Percentiles rank a stretch among this genome's conserved stretches.
phyloP scores from a whole-genome alignment of 2,329 filamentous ascomycete genomes.

The Cladosporium sp. region DNA sequence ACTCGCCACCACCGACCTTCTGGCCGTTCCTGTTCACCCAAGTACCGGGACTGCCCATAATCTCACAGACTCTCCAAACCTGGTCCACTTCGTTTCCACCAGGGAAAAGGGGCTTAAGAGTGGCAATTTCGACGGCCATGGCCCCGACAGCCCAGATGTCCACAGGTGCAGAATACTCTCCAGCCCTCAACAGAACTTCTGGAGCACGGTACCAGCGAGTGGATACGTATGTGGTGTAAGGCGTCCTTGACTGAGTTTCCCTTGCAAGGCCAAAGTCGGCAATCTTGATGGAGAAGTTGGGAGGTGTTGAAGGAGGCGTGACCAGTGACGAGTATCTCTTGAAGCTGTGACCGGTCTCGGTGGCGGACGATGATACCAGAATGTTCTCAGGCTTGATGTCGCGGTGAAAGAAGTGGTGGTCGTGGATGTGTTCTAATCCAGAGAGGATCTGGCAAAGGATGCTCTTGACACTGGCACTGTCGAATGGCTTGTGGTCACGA shows the following conservation, averaged over 20 bases:
- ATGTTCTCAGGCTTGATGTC: constrained; percentile 99
- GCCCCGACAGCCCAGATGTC: constrained; percentile 98
- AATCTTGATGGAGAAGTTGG: constrained; percentile 94
- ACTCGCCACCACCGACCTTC: constrained; percentile 91
- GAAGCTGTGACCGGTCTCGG: constrained; percentile 82
- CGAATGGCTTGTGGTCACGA: constrained; percentile 89
- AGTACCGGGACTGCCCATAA: constrained; percentile 97
- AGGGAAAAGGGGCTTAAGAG: constrained; percentile 92
- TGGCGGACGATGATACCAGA: constrained; percentile 84
- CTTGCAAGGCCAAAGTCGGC: constrained; percentile 97
- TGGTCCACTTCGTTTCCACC: constrained; percentile 98
- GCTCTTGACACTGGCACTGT: constrained; percentile 91
- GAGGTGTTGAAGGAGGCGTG: constrained; percentile 91
- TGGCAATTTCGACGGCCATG: constrained; percentile 98
- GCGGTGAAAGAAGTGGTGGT: constrained; percentile 95
- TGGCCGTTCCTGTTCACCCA: constrained; percentile 93
- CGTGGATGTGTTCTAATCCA: constrained; percentile 94
- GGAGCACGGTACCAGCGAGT: constrained; percentile 94
- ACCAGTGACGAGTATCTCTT: constrained; percentile 89
- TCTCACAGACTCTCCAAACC: constrained; percentile 97
- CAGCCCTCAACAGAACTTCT: constrained; percentile 88
- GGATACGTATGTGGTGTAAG: constrained; percentile 97
- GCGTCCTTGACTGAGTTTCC: constrained; percentile 92
- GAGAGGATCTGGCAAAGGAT: constrained; percentile 96
- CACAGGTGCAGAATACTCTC: constrained; percentile 95